These are phyloP conservation scores for Kuraishia capsulata DNA, from an alignment of 805 yeast species.

Conservation along the genomic window DNA sequence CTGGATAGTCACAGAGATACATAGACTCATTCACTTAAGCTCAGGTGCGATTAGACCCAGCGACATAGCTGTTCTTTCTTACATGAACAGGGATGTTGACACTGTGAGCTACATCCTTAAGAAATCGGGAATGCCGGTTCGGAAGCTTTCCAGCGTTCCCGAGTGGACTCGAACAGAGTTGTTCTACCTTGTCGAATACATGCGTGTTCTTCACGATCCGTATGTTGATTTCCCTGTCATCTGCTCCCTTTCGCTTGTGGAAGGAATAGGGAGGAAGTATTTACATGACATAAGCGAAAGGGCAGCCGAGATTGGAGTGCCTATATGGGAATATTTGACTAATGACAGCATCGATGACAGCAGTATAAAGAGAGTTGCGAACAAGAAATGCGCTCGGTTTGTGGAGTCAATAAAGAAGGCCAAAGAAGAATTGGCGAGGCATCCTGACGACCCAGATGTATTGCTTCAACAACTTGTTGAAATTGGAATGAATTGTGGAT, in stretches of 20 bases:
- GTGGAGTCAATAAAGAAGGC: conserved; percentile 10
- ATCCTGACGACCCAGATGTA: conserved; percentile 23
- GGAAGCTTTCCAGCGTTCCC: conserved; percentile 36
- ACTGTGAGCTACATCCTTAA: conserved; percentile 27
- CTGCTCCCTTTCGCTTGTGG: conserved; percentile 15
- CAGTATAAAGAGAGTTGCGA: neutral
- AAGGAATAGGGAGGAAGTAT: conserved; percentile 5
- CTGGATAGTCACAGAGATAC: conserved; percentile 35
- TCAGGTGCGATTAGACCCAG: conserved; percentile 30
- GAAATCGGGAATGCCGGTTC: conserved; percentile 29
- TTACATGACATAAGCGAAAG: conserved; percentile 6
- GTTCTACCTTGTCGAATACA: conserved; percentile 36
- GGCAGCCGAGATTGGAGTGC: conserved; percentile 6
- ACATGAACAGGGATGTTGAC: conserved; percentile 42
- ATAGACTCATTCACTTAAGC: conserved; percentile 28
- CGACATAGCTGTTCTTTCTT: conserved; percentile 45
- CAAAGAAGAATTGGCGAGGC: conserved; percentile 12
- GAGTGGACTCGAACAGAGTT: conserved; percentile 40
- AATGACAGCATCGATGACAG: conserved; percentile 6
- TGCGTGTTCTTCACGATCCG: conserved; percentile 31
- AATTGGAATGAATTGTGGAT: conserved; percentile 24
- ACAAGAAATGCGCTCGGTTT: conserved; percentile 6
- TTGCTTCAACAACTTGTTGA: conserved; percentile 24
- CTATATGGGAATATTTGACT: conserved; percentile 13
- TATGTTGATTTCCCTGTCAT: conserved; percentile 16